A percentile compares a stretch with the other conserved stretches of the same genome.
Evolutionary conservation across 2,329 filamentous ascomycete species (phyloP).

Genomic region (Pseudophaeomoniella oleicola): DNA sequence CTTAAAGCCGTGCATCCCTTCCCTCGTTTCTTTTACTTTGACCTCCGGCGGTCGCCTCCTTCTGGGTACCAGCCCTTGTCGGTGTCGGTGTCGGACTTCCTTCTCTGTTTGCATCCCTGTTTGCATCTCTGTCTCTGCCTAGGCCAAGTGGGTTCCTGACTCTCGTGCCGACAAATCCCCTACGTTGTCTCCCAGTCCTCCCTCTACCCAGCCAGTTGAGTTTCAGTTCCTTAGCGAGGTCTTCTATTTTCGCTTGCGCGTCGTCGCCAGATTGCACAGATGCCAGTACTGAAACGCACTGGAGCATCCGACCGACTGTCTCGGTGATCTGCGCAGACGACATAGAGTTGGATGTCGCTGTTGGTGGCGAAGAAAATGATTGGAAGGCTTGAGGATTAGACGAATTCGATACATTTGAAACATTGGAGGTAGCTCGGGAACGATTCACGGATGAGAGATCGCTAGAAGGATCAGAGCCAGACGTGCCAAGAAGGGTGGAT

Average conservation of each 20-base stretch:
- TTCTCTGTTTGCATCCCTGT: constrained; percentile 7
- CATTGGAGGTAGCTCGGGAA: constrained; percentile 75
- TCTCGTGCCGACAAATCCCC: constrained; percentile 70
- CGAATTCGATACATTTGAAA: constrained; percentile 36
- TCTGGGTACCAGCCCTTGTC: constrained; percentile 18
- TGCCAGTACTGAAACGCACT: constrained; percentile 85
- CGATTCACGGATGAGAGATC: constrained; percentile 40
- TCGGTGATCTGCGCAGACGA: constrained; percentile 69
- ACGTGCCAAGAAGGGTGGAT: constrained; percentile 57
- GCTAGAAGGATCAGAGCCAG: constrained; percentile 34
- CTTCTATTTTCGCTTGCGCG: constrained; percentile 62
- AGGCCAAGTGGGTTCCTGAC: constrained; percentile 11
- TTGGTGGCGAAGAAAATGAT: constrained; percentile 23
- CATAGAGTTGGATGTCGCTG: constrained; percentile 21
- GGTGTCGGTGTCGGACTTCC: constrained; percentile 15
- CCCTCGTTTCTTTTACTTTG: neutral
- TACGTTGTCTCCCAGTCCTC: constrained; percentile 72
- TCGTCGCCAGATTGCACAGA: constrained; percentile 60
- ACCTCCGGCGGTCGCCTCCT: constrained; percentile 11
- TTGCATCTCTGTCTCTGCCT: constrained; percentile 6
- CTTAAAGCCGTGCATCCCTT: neutral
- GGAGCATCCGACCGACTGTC: constrained; percentile 86
- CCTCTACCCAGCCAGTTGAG: constrained; percentile 93
- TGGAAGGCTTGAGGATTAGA: constrained; percentile 26
- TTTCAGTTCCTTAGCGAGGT: constrained; percentile 76